Conservation (phyloP, 345 rosid species). For the Eucalyptus erythrocorys region DNA sequence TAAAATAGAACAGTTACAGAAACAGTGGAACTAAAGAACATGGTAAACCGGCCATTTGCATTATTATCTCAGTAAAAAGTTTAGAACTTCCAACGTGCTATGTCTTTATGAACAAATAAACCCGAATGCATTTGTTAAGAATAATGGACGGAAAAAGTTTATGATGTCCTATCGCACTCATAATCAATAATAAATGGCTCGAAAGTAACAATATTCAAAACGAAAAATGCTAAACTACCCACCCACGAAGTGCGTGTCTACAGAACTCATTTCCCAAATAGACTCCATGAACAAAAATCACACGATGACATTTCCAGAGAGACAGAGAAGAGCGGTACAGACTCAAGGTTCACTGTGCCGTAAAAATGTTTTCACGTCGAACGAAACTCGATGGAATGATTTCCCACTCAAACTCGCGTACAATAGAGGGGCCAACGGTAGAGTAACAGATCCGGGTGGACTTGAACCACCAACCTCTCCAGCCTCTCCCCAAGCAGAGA, state of each 20-base stretch:
- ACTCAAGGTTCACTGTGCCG: fast-evolving
- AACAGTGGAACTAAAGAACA: neutral
- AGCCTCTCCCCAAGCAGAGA: neutral
- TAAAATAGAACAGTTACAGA: neutral
- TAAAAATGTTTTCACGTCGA: neutral
- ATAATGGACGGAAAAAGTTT: neutral
- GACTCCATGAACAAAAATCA: neutral
- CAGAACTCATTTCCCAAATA: neutral
- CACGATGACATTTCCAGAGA: neutral
- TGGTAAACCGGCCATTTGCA: no score
- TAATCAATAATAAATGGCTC: neutral
- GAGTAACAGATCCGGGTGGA: neutral
- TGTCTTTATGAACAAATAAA: neutral
- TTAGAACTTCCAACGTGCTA: no score
- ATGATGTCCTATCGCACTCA: neutral
- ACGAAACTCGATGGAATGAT: neutral
- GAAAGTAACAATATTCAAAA: neutral
- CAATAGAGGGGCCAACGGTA: neutral
- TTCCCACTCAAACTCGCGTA: neutral
- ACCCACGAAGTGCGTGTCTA: neutral
- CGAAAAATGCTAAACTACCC: neutral
- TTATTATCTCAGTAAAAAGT: neutral
- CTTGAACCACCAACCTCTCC: neutral
- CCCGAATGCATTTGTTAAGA: neutral
- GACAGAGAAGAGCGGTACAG: neutral